Percentiles rank a stretch among this genome's conserved stretches.
Evolutionary conservation across 1,284 basidiomycete genomes (phyloP).

Genomic region (Lentinula novae-zelandiae): DNA sequence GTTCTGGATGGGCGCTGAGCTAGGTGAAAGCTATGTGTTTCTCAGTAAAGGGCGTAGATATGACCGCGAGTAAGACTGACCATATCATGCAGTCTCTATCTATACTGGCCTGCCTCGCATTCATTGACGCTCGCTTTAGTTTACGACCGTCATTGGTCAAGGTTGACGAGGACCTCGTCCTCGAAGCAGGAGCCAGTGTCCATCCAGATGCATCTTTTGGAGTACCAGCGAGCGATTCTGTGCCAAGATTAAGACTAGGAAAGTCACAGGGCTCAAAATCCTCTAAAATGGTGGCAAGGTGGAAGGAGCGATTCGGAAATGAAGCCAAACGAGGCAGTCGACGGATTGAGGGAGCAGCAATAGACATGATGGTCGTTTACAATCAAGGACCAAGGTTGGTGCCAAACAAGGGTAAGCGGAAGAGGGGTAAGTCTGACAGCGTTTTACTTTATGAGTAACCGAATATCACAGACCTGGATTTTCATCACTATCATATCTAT

Average conservation of each 20-base stretch:
- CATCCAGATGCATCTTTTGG: background rate
- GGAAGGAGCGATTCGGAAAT: background rate
- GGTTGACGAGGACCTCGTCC: background rate
- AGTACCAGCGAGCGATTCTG: background rate
- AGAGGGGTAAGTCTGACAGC: too few relatives aligned
- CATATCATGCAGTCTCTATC: slow-evolving; percentile 37
- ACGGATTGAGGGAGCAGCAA: background rate
- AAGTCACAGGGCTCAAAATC: background rate
- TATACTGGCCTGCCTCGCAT: slow-evolving; percentile 10
- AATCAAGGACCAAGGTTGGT: background rate
- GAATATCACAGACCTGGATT: background rate
- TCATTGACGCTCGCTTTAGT: background rate
- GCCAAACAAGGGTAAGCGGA: background rate
- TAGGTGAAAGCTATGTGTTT: slow-evolving; percentile 30
- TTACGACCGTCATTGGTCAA: background rate
- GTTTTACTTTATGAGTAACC: background rate
- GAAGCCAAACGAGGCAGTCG: background rate
- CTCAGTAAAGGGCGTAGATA: background rate
- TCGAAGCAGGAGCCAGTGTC: background rate
- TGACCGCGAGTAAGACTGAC: slow-evolving; percentile 17
- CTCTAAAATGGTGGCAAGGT: background rate
- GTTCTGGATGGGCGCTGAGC: slow-evolving; percentile 30
- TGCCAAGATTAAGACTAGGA: slow-evolving; percentile 2
- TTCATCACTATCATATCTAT: slow-evolving; percentile 5
- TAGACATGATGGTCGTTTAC: background rate